Evolutionary conservation across 139 green algal genomes (phyloP), one percentile per base, ranked within the genome.

Genomic region (Dunaliella sp.): DNA sequence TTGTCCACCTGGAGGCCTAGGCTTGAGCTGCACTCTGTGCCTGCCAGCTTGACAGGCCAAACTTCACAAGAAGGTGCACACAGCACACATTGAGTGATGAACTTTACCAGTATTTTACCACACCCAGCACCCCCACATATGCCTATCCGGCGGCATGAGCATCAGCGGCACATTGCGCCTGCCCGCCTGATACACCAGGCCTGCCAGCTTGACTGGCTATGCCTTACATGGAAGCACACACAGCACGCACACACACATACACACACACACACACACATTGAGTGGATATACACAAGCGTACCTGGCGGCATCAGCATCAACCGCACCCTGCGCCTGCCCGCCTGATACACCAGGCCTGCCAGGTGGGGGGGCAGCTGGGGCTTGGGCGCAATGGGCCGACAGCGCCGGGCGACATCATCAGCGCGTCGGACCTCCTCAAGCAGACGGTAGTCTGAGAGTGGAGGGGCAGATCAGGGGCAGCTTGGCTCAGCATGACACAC

Each of bases 361-460:
- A 94, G 85, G 48, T 89, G 48, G 33, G 89, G 86, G 28, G 91
- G 90, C 78, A 95, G 86, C 89, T 93, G 78, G 32, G 72, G 83
- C 32, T 82, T 82, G 28, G 92, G 83, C 16, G 32, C 85, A 0
- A 91, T 89, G 1, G 90, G 90, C 26, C 87, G 83, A 78, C 84
- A 87, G 58, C 93, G 92, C 28, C 85, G 79, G 1, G 93, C 93
- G 25, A 88, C 85, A 57, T 93, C 92, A 32, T 92, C 89, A 0
- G 83, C 86, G 0, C 89, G 86, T 7, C 48, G 65, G 1, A 92
- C 89, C 84, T 95, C 92, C 82, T 95, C 92, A 3, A 95, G 87
- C 35, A 93, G 89, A 22, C 84, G 84, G 82, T 91, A 95, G 83
- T 95, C 92, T 92, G 88, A n/a, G n/a, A n/a, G n/a, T n/a, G n/a